Evolutionary conservation across 1,139 yeast species (phyloP), one percentile per base, ranked within the genome.

Genomic region (Geotrichum restrictum): DNA sequence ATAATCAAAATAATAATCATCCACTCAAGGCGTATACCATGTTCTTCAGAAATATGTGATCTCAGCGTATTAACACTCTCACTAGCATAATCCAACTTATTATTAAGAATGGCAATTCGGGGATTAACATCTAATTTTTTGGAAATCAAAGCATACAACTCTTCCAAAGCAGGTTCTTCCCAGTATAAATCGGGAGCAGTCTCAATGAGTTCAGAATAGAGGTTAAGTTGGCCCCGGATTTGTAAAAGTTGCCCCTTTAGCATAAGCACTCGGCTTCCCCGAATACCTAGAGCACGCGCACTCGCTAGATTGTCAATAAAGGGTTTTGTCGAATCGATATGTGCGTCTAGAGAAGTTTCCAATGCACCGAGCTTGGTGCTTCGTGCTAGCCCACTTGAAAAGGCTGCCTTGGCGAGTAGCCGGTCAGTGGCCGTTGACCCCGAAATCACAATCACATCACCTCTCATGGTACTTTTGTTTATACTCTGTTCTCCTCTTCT

Each of bases 141-240:
- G 0, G 95, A 85, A 3, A 88, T 81, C 21, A 80, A 75, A 47
- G 82, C 78, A 67, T 88, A 89, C 16, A 88, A 80, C 52, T 76
- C 76, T 64, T 89, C 97, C 52, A 89, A 72, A 36, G 82, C 80
- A 0, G 96, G 95, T 62, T 88, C 96, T 51, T 88, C 80, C 97
- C 97, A 89, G 68, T 88, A 89, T 45, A 88, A 69, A 66, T 89
- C 97, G 0, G 97, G 97, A 8, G 7, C 8, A 0, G 95, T 88
- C 62, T 89, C 97, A 42, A 88, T 88, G 52, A 89, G 75, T 63
- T 89, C 96, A n/a, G 93, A 84, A 66, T 89, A 88, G 45, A 89
- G 70, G 62, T 89, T 89, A 57, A 89, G 74, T 60, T 85, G 85
- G 1, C 95, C 96, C 55, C 97, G 73, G 19, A 89, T 73, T 45